A percentile compares a stretch with the other conserved stretches of the same genome.
Evolutionary conservation across 371 early-diverging fungal species (phyloP).

Genomic region (Funneliformis caledonium): DNA sequence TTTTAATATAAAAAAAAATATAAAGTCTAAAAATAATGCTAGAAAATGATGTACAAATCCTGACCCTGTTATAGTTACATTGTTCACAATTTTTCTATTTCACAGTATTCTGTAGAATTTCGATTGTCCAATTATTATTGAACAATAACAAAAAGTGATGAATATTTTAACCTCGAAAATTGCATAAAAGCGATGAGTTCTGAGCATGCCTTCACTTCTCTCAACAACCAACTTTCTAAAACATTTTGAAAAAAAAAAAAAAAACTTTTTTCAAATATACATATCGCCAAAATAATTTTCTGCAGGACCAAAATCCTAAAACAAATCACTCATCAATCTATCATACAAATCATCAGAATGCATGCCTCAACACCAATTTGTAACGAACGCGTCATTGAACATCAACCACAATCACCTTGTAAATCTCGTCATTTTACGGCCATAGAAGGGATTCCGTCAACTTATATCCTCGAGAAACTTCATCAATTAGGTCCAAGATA

Average conservation of each 20-base stretch:
- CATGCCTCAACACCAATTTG: neutral
- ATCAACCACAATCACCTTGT: neutral
- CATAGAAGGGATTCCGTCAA: conserved; percentile 22
- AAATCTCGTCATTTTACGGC: neutral
- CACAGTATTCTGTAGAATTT: neutral
- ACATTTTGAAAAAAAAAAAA: neutral
- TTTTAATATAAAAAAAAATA: no score
- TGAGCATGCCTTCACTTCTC: neutral
- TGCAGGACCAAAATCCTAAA: neutral
- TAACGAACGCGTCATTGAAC: neutral
- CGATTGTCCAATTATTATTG: conserved; percentile 2
- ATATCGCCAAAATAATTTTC: neutral
- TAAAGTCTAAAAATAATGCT: no score
- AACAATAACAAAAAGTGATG: neutral
- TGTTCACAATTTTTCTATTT: neutral
- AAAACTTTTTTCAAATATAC: neutral
- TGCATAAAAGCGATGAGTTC: neutral
- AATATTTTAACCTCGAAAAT: neutral
- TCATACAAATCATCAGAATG: neutral
- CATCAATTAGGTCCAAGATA: conserved; percentile 32
- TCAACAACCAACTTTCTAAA: neutral
- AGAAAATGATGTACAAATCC: neutral
- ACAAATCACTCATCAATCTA: neutral
- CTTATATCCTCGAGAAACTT: conserved; percentile 34
- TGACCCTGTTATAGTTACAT: neutral